Base-by-base conservation (phyloP, 305 asterid species). In the Solanum hybrid region DNA sequence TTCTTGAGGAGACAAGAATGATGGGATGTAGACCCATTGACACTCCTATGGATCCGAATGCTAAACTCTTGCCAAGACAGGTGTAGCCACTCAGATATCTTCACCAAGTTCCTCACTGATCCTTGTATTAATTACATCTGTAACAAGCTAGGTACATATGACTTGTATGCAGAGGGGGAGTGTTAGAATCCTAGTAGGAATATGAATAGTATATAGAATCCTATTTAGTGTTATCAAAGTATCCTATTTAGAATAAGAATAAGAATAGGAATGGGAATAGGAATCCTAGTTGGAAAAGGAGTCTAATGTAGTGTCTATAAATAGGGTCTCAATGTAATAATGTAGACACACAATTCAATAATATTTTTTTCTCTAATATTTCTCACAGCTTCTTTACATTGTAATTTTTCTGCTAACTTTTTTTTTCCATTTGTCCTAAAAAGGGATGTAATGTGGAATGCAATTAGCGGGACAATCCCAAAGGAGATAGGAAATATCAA, bases 371-470 rank as follows among this genome's bases (percentile, higher is more conserved):
- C 73, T 66, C 73, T 10, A n/a, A n/a, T 66, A 66, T 66, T 66
- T n/a, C 73, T 66, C 73, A 66, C 72, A 64, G 72, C 72, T 22
- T 64, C 72, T 40, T 87, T 75, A 26, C 5, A 73, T 40, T 75
- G 72, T 87, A 29, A 56, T 78, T 75, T 84, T 87, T 56, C 24
- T 90, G 19, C 85, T 89, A 29, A 69, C 45, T 31, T 60, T 88
- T 85, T 89, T 35, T 88, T 66, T 89, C 66, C 56, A 24, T 90
- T 81, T 89, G 76, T 32, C 78, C 87, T 51, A 90, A 76, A 72
- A 88, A 97, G 98, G 95, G 98, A 96, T 93, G 89, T 97, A 90
- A 97, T 97, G 99, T 95, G 98, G 98, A 97, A 97, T 94, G 90
- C 40, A 69, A 94, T 97, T 90, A 92, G 93, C n/a, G 98, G 99